A percentile compares a stretch with the other conserved stretches of the same genome.
Evolutionary conservation across 179 eudicot genomes (phyloP).

Genomic region (Drosera spatulata): DNA sequence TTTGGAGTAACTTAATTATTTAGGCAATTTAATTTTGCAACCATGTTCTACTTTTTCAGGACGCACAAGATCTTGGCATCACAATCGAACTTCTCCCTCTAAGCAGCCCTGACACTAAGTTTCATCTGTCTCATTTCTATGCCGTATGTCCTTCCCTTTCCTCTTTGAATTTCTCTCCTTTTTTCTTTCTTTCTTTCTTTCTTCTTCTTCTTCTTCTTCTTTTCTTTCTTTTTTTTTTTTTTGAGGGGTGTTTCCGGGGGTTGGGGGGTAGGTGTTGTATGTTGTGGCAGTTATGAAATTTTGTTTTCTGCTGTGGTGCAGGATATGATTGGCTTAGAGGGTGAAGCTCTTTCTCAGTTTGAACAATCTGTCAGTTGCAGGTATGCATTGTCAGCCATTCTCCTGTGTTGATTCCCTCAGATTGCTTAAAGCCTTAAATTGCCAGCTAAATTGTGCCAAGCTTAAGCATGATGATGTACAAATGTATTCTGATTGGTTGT

Average conservation of each 20-base stretch:
- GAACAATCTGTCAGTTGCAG: conserved; percentile 61
- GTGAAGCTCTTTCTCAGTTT: conserved; percentile 52
- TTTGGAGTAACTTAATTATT: conserved; percentile 3
- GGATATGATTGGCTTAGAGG: conserved; percentile 94
- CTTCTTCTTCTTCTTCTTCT: background rate
- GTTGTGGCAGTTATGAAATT: conserved; percentile 1
- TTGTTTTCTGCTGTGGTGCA: conserved; percentile 14
- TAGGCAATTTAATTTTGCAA: background rate
- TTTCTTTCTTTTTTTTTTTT: conserved; percentile 1
- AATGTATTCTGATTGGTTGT: too few relatives aligned
- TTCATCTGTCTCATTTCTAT: conserved; percentile 66
- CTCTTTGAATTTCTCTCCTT: background rate
- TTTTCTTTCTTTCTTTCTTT: conserved; percentile 6
- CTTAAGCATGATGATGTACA: too few relatives aligned
- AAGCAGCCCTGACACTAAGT: conserved; percentile 49
- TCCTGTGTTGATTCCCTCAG: too few relatives aligned
- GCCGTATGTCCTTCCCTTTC: conserved; percentile 43
- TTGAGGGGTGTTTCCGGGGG: background rate
- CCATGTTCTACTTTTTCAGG: conserved; percentile 34
- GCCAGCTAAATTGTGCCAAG: too few relatives aligned
- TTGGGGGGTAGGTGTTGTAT: background rate
- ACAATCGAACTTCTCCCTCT: conserved; percentile 85
- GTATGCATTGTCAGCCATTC: conserved; percentile 19
- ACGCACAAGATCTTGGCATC: conserved; percentile 98
- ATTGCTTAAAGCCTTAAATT: too few relatives aligned